phyloP scores from a whole-genome alignment of 495 filamentous ascomycete genomes.

The Aspergillus baeticus region DNA sequence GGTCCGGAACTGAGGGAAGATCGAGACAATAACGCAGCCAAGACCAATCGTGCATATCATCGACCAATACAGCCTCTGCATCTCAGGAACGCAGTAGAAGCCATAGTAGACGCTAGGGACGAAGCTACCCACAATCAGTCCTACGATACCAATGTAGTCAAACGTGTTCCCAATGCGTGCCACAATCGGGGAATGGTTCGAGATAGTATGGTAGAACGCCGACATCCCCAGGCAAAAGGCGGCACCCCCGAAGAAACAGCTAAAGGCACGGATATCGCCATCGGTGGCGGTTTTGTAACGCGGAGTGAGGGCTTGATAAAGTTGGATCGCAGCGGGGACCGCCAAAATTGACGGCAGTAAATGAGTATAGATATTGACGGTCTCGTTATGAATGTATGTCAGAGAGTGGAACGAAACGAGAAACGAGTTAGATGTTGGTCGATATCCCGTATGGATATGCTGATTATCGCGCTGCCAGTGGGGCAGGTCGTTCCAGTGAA shows the following conservation, averaged over 20 bases:
- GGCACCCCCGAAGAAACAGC: constrained; percentile 77
- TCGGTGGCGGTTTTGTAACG: constrained; percentile 64
- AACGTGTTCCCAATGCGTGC: constrained; percentile 67
- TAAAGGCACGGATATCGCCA: constrained; percentile 68
- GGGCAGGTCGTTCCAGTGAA: constrained; percentile 65
- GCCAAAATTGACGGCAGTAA: constrained; percentile 54
- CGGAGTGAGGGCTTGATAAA: constrained; percentile 55
- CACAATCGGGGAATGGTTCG: constrained; percentile 61
- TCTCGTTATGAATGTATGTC: constrained; percentile 84
- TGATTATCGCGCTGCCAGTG: constrained; percentile 76
- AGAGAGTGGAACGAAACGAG: constrained; percentile 61
- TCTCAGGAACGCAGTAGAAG: constrained; percentile 62
- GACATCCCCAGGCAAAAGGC: constrained; percentile 80
- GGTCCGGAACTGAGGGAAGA: constrained; percentile 77
- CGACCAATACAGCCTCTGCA: constrained; percentile 69
- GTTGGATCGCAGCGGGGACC: constrained; percentile 34
- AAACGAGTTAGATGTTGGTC: constrained; percentile 66
- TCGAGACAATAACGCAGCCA: constrained; percentile 71
- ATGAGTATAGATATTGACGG: constrained; percentile 93
- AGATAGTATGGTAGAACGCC: constrained; percentile 73
- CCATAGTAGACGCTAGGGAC: constrained; percentile 87
- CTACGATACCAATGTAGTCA: constrained; percentile 90
- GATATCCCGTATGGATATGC: constrained; percentile 71
- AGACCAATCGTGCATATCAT: constrained; percentile 78
- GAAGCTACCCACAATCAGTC: constrained; percentile 84